Conservation (phyloP, 2,329 filamentous ascomycete species). For the Fusarium algeriense region DNA sequence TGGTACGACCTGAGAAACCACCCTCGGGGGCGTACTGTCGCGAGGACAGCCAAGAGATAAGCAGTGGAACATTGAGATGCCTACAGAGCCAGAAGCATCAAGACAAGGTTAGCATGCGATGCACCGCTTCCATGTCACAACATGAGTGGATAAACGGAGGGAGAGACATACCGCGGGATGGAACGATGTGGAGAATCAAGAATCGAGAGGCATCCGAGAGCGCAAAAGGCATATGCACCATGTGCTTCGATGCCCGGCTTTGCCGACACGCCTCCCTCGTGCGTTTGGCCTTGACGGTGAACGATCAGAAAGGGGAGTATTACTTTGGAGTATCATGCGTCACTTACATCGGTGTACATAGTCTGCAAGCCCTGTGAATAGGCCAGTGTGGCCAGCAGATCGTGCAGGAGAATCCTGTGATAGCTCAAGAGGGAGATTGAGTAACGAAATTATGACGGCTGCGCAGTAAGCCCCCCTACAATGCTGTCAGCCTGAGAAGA, state of each 20-base stretch:
- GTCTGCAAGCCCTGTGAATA: slow-evolving; percentile 79
- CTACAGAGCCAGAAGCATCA: slow-evolving; percentile 56
- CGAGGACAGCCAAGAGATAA: slow-evolving; percentile 89
- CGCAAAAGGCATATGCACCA: slow-evolving; percentile 96
- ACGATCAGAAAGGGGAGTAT: slow-evolving; percentile 32
- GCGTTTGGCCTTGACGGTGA: slow-evolving; percentile 79
- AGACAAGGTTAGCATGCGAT: slow-evolving; percentile 53
- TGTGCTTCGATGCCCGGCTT: slow-evolving; percentile 91
- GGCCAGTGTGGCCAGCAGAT: slow-evolving; percentile 69
- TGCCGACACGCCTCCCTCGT: slow-evolving; percentile 91
- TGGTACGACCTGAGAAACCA: slow-evolving; percentile 92
- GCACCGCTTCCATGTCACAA: slow-evolving; percentile 47
- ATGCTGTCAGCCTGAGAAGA: slow-evolving; percentile 27
- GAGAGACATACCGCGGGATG: slow-evolving; percentile 73
- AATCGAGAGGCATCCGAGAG: slow-evolving; percentile 87
- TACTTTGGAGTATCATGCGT: slow-evolving; percentile 34
- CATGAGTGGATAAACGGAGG: slow-evolving; percentile 49
- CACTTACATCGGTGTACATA: slow-evolving; percentile 84
- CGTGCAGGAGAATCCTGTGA: slow-evolving; percentile 78
- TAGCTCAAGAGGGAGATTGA: slow-evolving; percentile 85
- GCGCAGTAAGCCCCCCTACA: slow-evolving; percentile 90
- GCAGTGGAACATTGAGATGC: slow-evolving; percentile 79
- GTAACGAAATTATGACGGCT: slow-evolving; percentile 83
- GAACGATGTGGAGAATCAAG: slow-evolving; percentile 81
- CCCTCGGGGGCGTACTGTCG: slow-evolving; percentile 92